Percentiles rank a stretch among this genome's conserved stretches.
Evolutionary conservation across 306 rosid species (phyloP).

Genomic region (Trifolium dubium): DNA sequence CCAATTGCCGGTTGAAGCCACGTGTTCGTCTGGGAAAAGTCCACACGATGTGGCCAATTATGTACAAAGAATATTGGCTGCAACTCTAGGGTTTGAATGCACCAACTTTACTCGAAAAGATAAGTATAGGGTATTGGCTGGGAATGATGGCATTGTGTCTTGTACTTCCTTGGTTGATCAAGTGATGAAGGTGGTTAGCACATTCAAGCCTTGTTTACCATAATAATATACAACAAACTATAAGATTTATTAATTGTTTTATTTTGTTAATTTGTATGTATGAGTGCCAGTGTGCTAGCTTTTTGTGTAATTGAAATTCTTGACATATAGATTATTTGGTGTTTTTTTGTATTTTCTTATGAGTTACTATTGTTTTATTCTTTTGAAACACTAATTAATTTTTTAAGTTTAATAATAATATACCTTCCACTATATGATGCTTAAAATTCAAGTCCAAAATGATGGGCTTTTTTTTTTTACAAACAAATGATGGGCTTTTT

Average conservation of each 20-base stretch:
- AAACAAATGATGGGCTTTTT: no score
- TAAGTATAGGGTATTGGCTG: conserved; percentile 84
- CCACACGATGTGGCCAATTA: conserved; percentile 94
- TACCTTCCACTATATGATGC: no score
- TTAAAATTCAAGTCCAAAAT: no score
- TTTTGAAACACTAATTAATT: not conserved
- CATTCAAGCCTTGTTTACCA: conserved; percentile 55
- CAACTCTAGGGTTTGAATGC: conserved; percentile 88
- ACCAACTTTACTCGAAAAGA: conserved; percentile 88
- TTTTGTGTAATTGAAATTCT: conserved; percentile 10
- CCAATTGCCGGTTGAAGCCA: conserved; percentile 86
- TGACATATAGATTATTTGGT: not conserved
- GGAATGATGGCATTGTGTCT: conserved; percentile 86
- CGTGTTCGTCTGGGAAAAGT: conserved; percentile 82
- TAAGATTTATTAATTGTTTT: conserved; percentile 34
- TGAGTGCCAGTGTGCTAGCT: not conserved
- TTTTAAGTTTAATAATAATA: not conserved
- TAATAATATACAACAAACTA: not conserved
- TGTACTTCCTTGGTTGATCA: conserved; percentile 51
- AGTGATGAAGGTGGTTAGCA: conserved; percentile 52
- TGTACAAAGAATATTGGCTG: conserved; percentile 85
- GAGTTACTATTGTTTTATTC: not conserved
- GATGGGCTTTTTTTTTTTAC: no score
- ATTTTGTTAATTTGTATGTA: conserved; percentile 18
- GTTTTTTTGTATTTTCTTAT: not conserved